Evolutionary conservation across 208 protist genomes (phyloP), one percentile per base, ranked within the genome.

Genomic region (Trypanosoma vivax): DNA sequence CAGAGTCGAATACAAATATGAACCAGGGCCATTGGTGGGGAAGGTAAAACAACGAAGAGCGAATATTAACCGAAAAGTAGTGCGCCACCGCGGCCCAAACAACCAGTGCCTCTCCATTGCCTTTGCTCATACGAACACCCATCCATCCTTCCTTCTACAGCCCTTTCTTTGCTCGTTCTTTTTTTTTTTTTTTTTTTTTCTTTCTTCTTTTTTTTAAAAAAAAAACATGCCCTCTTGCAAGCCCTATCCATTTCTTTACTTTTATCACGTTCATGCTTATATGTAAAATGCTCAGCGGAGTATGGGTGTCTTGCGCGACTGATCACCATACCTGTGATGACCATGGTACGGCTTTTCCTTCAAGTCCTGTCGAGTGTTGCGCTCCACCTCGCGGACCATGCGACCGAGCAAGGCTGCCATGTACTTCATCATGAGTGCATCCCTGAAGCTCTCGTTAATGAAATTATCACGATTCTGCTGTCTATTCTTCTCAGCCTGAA

Each of bases 361-460:
- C 7, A n/a, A 16, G 5, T 65, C 59, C 13, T 42, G 34, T 21
- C 50, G 48, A 5, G 31, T 37, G 31, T 58, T 49, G 10, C 59
- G 54, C 55, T 79, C 75, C 45, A 92, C 83, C 52, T 79, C 76
- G 33, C 39, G 49, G 18, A 87, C 14, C 24, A 85, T 60, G 50
- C 78, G 73, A 18, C 69, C 69, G 38, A 92, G 65, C 1, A 88
- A 64, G 1, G 55, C 60, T 0, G 66, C 61, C 16, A 76, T 65
- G 34, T 75, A 85, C 67, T 92, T 92, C 46, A 88, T 90, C 80
- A 88, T 90, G 19, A 92, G 74, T 4, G 81, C 78, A 47, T 92
- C 80, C 69, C 84, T 90, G 61, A 87, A 77, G 40, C 65, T 71
- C 60, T 86, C 65, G 6, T 71, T 83, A 60, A 75, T 77, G 60